Conservation (phyloP, 1,284 basidiomycete genomes). For the Leccinum subrobustum region DNA sequence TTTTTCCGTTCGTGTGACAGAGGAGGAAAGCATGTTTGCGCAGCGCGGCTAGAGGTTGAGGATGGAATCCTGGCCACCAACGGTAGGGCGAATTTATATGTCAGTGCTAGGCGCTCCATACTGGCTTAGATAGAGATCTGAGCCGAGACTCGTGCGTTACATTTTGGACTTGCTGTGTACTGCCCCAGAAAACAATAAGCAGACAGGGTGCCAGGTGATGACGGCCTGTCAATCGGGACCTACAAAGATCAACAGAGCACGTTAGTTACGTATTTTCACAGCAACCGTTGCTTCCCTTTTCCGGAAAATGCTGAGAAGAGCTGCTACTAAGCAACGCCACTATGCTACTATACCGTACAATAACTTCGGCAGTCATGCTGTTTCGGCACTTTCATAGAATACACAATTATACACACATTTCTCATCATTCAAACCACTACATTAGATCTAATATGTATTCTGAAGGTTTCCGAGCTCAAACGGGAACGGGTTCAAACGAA, state of each 20-base stretch:
- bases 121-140: neutral
- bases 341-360: neutral
- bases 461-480: too few species aligned
- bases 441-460: too few species aligned
- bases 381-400: too few species aligned
- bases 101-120: neutral
- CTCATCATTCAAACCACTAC: too few species aligned
- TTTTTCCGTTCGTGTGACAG: neutral
- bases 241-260: constrained; percentile 16
- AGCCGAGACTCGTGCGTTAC: neutral
- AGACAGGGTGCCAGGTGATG: neutral
- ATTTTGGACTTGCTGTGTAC: constrained; percentile 4
- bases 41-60: neutral
- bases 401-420: too few species aligned
- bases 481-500: too few species aligned
- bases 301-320: neutral
- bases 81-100: constrained; percentile 17
- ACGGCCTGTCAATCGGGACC: constrained; percentile 14
- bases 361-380: too few species aligned
- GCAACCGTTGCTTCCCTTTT: neutral
- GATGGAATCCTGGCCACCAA: neutral
- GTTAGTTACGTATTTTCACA: neutral
- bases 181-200: constrained; percentile 15
- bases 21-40: constrained; percentile 13
- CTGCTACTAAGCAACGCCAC: too few species aligned